These are phyloP conservation scores for Zoysia japonica DNA, from an alignment of 176 grass and related monocot genomes.

Conservation along the genomic window DNA sequence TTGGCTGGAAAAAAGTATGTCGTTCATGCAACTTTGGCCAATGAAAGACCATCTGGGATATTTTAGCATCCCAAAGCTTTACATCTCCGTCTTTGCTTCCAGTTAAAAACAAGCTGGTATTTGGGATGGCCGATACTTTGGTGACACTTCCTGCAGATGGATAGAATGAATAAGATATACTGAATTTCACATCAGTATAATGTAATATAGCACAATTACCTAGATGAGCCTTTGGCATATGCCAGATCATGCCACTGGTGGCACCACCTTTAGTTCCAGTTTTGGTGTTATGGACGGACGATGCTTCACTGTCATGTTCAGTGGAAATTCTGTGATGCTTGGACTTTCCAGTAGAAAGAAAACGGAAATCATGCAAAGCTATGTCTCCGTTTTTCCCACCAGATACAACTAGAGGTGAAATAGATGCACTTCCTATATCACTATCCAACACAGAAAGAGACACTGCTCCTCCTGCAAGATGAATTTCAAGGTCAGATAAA, in stretches of 20 bases:
- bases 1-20: slow-evolving; percentile 97
- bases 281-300: slow-evolving; percentile 41
- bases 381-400: slow-evolving; percentile 90
- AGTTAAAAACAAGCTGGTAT: slow-evolving; percentile 92
- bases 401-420: slow-evolving; percentile 79
- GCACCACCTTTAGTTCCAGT: slow-evolving; percentile 45
- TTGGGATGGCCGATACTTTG: slow-evolving; percentile 67
- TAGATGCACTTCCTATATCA: slow-evolving; percentile 67
- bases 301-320: slow-evolving; percentile 44
- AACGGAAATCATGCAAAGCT: slow-evolving; percentile 84
- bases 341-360: slow-evolving; percentile 75
- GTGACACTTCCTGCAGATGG: slow-evolving; percentile 74
- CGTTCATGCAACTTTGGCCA: slow-evolving; percentile 95
- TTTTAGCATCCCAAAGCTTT: slow-evolving; percentile 98
- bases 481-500: slow-evolving; percentile 46
- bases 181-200: slow-evolving; percentile 28
- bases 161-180: slow-evolving; percentile 42
- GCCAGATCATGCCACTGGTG: slow-evolving; percentile 75
- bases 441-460: slow-evolving; percentile 83
- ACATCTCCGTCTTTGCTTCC: slow-evolving; percentile 99
- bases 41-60: slow-evolving; percentile 66
- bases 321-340: slow-evolving; percentile 53
- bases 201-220: slow-evolving; percentile 53
- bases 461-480: slow-evolving; percentile 78
- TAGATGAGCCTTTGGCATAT: slow-evolving; percentile 95